Base-by-base conservation (phyloP, 2,329 filamentous ascomycete genomes). In the Colletotrichum simmondsii region DNA sequence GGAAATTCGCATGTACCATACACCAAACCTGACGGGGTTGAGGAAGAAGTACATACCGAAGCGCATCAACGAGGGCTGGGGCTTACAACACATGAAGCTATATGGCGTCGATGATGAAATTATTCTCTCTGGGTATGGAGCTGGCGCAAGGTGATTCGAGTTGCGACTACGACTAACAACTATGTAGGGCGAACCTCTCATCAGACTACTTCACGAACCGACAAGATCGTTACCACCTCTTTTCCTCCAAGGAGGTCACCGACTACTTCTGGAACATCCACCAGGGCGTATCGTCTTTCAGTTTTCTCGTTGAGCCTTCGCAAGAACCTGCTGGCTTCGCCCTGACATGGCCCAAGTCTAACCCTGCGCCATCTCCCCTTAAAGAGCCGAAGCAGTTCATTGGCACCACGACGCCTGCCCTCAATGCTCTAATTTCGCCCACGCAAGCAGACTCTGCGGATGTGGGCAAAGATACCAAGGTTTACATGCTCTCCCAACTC, bases 81-180 rank as follows among this genome's bases (percentile, higher is more conserved):
- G 97, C 1, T 84, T 99, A 74, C 97, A 99, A 81, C 97, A 99
- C 80, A 99, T 99, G 96, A 99, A 99, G 87, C 87, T 99, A 0
- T 99, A 99, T 77, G 97, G 97, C 0, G 86, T 98, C 26, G 97
- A 99, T 78, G 95, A 99, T 79, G 95, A 98, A 81, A 93, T 99
- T 71, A 96, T 99, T 75, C 90, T 99, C 78, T 97, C 95, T 8
- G 95, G 95, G 90, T 94, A 88, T 75, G 85, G 5, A 19, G 3
- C 12, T 14, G 16, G 56, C 19, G 24, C 32, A 24, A 19, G 19
- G 14, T 4, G 1, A 1, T 7, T 16, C 37, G 5, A 24, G 30
- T 32, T 3, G 19, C 19, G 19, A 28, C 71, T 4, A 8, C 19
- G 19, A 28, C 71, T 73, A 52, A 69, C 52, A 37, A 10, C 3